Evolutionary conservation across 164 flowering plant species (phyloP).

Genomic region (Aristolochia californica): DNA sequence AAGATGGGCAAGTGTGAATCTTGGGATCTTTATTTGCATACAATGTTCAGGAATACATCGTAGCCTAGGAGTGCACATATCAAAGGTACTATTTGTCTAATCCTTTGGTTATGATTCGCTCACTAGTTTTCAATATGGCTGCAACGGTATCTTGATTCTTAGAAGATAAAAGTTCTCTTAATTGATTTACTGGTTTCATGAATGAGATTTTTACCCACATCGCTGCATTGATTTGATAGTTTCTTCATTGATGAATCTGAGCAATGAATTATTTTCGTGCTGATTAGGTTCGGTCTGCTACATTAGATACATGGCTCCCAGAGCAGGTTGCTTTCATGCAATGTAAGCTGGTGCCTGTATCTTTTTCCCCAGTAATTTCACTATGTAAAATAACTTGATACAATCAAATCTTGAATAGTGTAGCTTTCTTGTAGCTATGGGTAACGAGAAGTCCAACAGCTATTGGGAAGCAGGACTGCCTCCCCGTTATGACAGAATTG

Average conservation of each 20-base stretch:
- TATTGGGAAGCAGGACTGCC: slow-evolving; percentile 85
- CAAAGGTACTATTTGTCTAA: slow-evolving; percentile 38
- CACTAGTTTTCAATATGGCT: too few relatives aligned
- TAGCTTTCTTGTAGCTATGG: slow-evolving; percentile 37
- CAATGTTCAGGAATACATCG: slow-evolving; percentile 83
- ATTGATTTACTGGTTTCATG: too few relatives aligned
- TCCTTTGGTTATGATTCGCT: neutral
- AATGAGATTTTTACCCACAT: too few relatives aligned
- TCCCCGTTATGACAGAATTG: slow-evolving; percentile 41
- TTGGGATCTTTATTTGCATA: slow-evolving; percentile 79
- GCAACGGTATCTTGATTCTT: neutral
- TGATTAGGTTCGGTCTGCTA: slow-evolving; percentile 64
- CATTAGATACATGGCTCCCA: slow-evolving; percentile 75
- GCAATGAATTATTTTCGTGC: too few relatives aligned
- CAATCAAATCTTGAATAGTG: neutral
- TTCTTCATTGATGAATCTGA: too few relatives aligned
- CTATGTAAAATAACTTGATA: neutral
- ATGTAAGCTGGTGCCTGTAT: slow-evolving; percentile 25
- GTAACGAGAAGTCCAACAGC: slow-evolving; percentile 62
- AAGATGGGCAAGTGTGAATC: slow-evolving; percentile 87
- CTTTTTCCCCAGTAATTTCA: neutral
- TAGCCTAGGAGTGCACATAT: slow-evolving; percentile 77
- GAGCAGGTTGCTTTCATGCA: slow-evolving; percentile 65
- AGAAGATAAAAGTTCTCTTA: neutral
- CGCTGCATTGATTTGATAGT: too few relatives aligned